Evolutionary conservation across 768 basidiomycete species (phyloP).

Genomic region (Hydnomerulius pinastri): DNA sequence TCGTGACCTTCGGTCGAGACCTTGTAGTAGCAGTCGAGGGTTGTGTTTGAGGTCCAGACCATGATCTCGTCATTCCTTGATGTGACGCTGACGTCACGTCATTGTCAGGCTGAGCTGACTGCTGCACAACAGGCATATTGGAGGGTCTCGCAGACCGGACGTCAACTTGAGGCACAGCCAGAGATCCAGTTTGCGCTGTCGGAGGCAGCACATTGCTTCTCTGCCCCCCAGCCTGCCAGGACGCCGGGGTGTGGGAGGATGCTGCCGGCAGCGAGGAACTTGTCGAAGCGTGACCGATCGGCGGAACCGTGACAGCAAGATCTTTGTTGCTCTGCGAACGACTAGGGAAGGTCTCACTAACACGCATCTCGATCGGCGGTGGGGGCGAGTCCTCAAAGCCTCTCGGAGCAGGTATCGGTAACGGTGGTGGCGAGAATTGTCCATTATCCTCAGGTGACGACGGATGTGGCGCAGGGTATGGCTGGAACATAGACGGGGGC

Average conservation of each 20-base stretch:
- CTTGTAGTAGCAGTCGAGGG: slow-evolving; percentile 7
- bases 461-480: slow-evolving; percentile 24
- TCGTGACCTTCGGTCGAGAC: slow-evolving; percentile 27
- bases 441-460: slow-evolving; percentile 13
- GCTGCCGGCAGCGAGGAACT: no score
- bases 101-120: slow-evolving; percentile 5
- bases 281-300: no score
- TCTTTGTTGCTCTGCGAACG: slow-evolving; percentile 14
- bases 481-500: slow-evolving; percentile 26
- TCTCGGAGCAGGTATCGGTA: slow-evolving; percentile 32
- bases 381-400: slow-evolving; percentile 18
- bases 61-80: slow-evolving; percentile 13
- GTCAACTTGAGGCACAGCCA: slow-evolving; percentile 5
- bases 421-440: slow-evolving; percentile 29
- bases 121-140: slow-evolving; percentile 1
- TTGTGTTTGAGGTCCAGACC: slow-evolving; percentile 10
- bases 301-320: no score
- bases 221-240: slow-evolving; percentile 6
- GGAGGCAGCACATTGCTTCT: slow-evolving; percentile 1
- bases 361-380: slow-evolving; percentile 23
- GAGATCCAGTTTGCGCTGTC: neutral
- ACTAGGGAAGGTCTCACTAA: slow-evolving; percentile 26
- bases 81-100: slow-evolving; percentile 4
- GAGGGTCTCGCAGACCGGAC: slow-evolving; percentile 1
- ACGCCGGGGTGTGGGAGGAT: no score